phyloP scores from a whole-genome alignment of 2,329 filamentous ascomycete species.

The Ascochyta lentis region DNA sequence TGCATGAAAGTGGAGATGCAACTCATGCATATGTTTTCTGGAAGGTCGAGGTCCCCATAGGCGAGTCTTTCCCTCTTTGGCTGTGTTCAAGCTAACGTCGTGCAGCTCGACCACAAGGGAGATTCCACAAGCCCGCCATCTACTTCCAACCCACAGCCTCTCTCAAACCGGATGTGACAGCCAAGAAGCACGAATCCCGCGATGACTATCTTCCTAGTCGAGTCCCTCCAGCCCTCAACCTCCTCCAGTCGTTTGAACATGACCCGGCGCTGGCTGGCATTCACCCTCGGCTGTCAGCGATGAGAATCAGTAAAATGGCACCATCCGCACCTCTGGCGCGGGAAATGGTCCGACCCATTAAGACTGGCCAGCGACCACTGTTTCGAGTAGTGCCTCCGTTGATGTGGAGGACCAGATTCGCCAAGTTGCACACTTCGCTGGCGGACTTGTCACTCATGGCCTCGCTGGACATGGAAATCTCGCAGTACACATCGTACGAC shows the following conservation, averaged over 20 bases:
- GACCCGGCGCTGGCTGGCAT: constrained; percentile 69
- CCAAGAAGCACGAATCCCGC: constrained; percentile 52
- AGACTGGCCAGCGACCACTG: constrained; percentile 67
- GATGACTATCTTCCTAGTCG: constrained; percentile 74
- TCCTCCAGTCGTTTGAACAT: constrained; percentile 74
- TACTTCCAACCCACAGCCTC: constrained; percentile 65
- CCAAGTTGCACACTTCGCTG: constrained; percentile 66
- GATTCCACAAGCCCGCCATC: constrained; percentile 70
- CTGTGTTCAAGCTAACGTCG: constrained; percentile 12
- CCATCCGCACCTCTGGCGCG: constrained; percentile 67
- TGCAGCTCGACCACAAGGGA: constrained; percentile 58
- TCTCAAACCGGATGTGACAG: constrained; percentile 60
- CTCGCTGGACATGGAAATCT: constrained; percentile 76
- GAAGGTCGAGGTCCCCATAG: constrained; percentile 48
- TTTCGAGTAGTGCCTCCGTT: constrained; percentile 72
- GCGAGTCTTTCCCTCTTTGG: constrained; percentile 23
- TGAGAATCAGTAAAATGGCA: constrained; percentile 76
- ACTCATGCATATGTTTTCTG: constrained; percentile 48
- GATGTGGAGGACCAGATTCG: constrained; percentile 76
- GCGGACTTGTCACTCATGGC: constrained; percentile 65
- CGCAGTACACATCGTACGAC: constrained; percentile 71
- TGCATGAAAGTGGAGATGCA: constrained; percentile 32
- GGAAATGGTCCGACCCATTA: constrained; percentile 68
- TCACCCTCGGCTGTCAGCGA: constrained; percentile 72
- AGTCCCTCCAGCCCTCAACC: constrained; percentile 72